phyloP scores from a whole-genome alignment of 768 basidiomycete species.

The Polyporus arcularius region DNA sequence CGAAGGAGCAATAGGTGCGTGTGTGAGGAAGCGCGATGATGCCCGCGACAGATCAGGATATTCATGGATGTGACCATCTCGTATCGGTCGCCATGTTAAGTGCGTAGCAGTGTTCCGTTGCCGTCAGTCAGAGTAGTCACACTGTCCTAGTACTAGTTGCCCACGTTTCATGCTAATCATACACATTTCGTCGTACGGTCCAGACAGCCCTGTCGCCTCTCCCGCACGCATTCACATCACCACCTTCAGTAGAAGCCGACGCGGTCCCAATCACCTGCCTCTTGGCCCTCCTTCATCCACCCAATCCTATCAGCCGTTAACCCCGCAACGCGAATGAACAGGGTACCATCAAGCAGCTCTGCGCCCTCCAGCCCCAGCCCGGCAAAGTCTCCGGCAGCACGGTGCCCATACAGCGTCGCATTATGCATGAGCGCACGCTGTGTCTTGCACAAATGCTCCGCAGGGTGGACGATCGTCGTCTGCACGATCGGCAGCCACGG shows the following conservation, averaged over 20 bases:
- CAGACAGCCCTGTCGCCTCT: no score
- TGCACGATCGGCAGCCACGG: slow-evolving; percentile 62
- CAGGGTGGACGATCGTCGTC: slow-evolving; percentile 54
- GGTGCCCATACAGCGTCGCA: slow-evolving; percentile 44
- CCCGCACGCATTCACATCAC: no score
- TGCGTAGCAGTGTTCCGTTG: no score
- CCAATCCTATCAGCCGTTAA: slow-evolving; percentile 46
- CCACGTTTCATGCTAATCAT: no score
- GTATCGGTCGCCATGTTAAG: no score
- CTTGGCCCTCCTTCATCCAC: slow-evolving; percentile 41
- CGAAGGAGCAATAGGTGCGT: no score
- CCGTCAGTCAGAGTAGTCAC: no score
- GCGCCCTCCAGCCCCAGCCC: slow-evolving; percentile 43
- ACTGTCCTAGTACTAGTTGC: no score
- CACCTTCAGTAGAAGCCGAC: slow-evolving; percentile 31
- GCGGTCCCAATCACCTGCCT: slow-evolving; percentile 25
- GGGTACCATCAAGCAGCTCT: slow-evolving; percentile 57
- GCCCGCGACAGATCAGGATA: no score
- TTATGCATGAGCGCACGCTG: slow-evolving; percentile 54
- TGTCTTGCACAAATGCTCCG: slow-evolving; percentile 56
- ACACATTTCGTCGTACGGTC: no score
- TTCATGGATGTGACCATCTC: no score
- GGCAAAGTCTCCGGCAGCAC: slow-evolving; percentile 35
- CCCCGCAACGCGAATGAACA: slow-evolving; percentile 62
- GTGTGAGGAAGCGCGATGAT: no score